These are phyloP conservation scores for Gossypium raimondii DNA, from an alignment of 345 rosid genomes.

Conservation along the genomic window DNA sequence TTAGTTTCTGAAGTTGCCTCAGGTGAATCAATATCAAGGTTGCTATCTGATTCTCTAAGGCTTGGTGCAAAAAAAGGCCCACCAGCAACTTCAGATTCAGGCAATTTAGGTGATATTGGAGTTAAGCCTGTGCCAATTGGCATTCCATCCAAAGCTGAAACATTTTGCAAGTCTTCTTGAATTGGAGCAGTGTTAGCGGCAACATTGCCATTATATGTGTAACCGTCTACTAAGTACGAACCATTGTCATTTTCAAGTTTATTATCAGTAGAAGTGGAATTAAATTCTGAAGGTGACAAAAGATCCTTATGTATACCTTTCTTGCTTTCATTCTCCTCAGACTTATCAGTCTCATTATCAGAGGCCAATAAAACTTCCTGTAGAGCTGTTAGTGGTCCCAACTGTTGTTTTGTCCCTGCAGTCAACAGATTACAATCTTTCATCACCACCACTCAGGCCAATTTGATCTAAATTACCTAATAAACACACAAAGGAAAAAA, in stretches of 20 bases:
- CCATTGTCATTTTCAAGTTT: constrained; percentile 25
- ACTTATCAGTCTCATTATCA: constrained; percentile 36
- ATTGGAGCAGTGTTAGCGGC: constrained; percentile 22
- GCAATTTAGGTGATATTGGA: constrained; percentile 27
- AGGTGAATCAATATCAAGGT: constrained; percentile 19
- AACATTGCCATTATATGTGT: constrained; percentile 27
- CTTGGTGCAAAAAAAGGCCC: constrained; percentile 25
- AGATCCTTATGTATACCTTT: constrained; percentile 28
- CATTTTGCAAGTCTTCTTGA: constrained; percentile 32
- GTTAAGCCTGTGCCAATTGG: constrained; percentile 34
- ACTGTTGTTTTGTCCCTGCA: constrained; percentile 55
- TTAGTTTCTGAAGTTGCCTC: constrained; percentile 33
- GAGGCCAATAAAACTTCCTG: constrained; percentile 46
- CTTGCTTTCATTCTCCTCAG: constrained; percentile 27
- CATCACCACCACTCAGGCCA: neutral
- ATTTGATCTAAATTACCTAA: neutral
- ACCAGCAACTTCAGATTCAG: constrained; percentile 33
- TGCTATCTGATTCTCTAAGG: constrained; percentile 25
- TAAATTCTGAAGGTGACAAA: constrained; percentile 33
- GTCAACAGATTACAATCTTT: constrained; percentile 14
- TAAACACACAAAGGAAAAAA: neutral
- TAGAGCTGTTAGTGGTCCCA: constrained; percentile 60
- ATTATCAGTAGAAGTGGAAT: constrained; percentile 35
- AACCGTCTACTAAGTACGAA: constrained; percentile 17
- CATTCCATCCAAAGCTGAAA: constrained; percentile 28